Conservation (phyloP, 495 filamentous ascomycete species). For the Neurospora sp. region DNA sequence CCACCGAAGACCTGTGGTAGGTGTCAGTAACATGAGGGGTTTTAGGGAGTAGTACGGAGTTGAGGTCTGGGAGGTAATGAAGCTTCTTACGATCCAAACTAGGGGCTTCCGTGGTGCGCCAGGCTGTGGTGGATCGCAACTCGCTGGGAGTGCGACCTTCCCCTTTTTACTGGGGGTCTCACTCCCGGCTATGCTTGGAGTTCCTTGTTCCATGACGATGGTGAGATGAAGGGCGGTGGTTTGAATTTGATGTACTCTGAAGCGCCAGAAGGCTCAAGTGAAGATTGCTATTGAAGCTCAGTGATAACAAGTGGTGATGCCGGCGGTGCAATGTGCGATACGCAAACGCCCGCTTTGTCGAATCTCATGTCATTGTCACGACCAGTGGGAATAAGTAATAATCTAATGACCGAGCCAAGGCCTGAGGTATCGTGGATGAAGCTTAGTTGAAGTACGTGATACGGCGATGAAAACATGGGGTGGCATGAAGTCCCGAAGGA, state of each 20-base stretch:
- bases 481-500: neutral
- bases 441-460: neutral
- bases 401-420: neutral
- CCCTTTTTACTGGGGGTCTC: slow-evolving; percentile 2
- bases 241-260: neutral
- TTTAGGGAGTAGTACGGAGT: neutral
- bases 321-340: slow-evolving; percentile 8
- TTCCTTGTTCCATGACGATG: neutral
- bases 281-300: neutral
- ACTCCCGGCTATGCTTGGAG: neutral
- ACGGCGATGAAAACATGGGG: neutral
- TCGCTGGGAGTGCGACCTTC: slow-evolving; percentile 54
- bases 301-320: neutral
- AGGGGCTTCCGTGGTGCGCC: slow-evolving; percentile 61
- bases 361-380: slow-evolving; percentile 12
- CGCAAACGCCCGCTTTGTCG: slow-evolving; percentile 12
- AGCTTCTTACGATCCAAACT: slow-evolving; percentile 64
- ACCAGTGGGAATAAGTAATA: neutral
- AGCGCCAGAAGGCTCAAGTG: neutral
- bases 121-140: slow-evolving; percentile 69
- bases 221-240: neutral
- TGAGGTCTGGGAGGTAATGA: slow-evolving; percentile 2
- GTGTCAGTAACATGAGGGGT: slow-evolving; percentile 2
- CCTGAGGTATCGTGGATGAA: neutral
- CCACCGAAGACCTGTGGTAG: slow-evolving; percentile 71